Conservation (phyloP, 345 rosid species). For the Populus davidiana region DNA sequence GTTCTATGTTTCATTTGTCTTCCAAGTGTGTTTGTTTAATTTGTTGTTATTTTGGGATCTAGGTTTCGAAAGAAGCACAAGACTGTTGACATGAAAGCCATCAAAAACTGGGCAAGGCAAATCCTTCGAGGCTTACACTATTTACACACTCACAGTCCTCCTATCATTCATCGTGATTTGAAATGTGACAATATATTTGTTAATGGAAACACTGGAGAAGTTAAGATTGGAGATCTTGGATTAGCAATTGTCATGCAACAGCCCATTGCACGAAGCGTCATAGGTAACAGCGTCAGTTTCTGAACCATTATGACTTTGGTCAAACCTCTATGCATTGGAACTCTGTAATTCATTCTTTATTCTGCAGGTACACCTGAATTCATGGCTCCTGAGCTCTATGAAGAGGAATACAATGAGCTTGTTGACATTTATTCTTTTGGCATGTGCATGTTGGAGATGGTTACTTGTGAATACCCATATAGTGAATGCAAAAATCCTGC, state of each 20-base stretch:
- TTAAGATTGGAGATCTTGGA: conserved; percentile 95
- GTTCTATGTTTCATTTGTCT: conserved; percentile 8
- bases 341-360: conserved; percentile 1
- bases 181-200: conserved; percentile 96
- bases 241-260: conserved; percentile 69
- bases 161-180: conserved; percentile 92
- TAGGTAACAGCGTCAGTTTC: conserved; percentile 40
- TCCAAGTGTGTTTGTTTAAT: conserved; percentile 10
- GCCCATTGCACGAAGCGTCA: conserved; percentile 89
- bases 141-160: conserved; percentile 87
- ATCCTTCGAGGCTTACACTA: conserved; percentile 78
- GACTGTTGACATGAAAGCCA: conserved; percentile 75
- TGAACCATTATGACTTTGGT: background rate
- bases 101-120: conserved; percentile 94
- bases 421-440: conserved; percentile 92
- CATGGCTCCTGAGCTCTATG: conserved; percentile 97
- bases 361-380: conserved; percentile 76
- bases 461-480: conserved; percentile 83
- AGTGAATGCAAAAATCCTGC: conserved; percentile 89
- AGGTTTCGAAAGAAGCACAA: conserved; percentile 93
- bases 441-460: conserved; percentile 92
- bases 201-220: conserved; percentile 94
- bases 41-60: conserved; percentile 28
- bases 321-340: background rate
- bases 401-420: conserved; percentile 90